Percentiles rank a stretch among this genome's conserved stretches.
Evolutionary conservation across 2,329 filamentous ascomycete genomes (phyloP).

Genomic region (Magnaporthiopsis rhizophila): DNA sequence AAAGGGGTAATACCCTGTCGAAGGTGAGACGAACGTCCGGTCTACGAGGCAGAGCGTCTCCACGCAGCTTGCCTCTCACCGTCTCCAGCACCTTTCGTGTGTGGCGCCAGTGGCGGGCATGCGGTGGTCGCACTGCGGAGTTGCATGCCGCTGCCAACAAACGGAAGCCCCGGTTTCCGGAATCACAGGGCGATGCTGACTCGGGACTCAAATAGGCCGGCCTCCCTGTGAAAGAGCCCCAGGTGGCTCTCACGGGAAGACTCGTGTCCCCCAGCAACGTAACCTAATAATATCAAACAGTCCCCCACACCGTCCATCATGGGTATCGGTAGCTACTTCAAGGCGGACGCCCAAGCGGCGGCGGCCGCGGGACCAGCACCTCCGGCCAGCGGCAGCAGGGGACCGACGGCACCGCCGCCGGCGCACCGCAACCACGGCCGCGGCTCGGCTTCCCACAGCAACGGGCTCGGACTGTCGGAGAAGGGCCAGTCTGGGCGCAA

Average conservation of each 20-base stretch:
- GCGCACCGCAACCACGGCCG: slow-evolving; percentile 5
- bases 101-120: background rate
- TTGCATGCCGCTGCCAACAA: background rate
- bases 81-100: background rate
- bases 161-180: background rate
- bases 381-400: background rate
- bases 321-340: slow-evolving; percentile 58
- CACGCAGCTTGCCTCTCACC: background rate
- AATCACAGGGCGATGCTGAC: background rate
- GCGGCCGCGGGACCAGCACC: slow-evolving; percentile 6
- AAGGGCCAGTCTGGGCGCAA: slow-evolving; percentile 23
- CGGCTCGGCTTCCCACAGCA: slow-evolving; percentile 12
- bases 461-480: slow-evolving; percentile 24
- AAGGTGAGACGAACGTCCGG: background rate
- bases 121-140: background rate
- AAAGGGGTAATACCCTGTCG: background rate
- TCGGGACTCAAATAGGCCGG: background rate
- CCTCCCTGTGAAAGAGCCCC: too few species aligned
- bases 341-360: slow-evolving; percentile 35
- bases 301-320: slow-evolving; percentile 28
- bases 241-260: background rate
- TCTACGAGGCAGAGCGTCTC: background rate
- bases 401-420: slow-evolving; percentile 10
- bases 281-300: background rate
- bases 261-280: background rate